These are phyloP conservation scores for Penicillium rolfsii DNA, from an alignment of 2,329 filamentous ascomycete species.

Conservation along the genomic window DNA sequence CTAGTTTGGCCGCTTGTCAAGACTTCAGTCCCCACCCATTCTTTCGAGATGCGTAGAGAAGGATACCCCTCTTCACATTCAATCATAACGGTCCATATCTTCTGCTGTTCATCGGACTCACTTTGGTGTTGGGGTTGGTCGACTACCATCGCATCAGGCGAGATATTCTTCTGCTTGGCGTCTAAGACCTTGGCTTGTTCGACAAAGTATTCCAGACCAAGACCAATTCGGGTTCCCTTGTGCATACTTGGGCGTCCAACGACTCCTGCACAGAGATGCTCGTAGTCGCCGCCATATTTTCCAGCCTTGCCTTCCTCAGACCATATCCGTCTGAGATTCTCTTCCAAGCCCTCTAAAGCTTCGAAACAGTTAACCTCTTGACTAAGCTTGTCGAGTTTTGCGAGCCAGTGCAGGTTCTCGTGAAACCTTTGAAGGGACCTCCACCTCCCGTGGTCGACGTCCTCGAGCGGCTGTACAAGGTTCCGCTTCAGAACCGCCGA, in stretches of 20 bases:
- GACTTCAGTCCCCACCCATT: slow-evolving; percentile 46
- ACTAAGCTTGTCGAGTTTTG: slow-evolving; percentile 50
- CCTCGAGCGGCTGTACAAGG: slow-evolving; percentile 38
- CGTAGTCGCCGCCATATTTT: slow-evolving; percentile 37
- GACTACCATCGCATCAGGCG: slow-evolving; percentile 39
- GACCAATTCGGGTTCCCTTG: slow-evolving; percentile 43
- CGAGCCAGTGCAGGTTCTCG: slow-evolving; percentile 49
- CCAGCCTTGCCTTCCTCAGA: slow-evolving; percentile 43
- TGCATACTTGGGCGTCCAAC: slow-evolving; percentile 50
- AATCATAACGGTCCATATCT: slow-evolving; percentile 44
- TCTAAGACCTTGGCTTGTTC: slow-evolving; percentile 41
- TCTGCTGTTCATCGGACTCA: slow-evolving; percentile 25
- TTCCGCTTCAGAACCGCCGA: slow-evolving; percentile 48
- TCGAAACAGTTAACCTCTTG: slow-evolving; percentile 52
- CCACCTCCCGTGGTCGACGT: slow-evolving; percentile 41
- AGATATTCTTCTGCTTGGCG: slow-evolving; percentile 30
- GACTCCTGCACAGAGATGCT: slow-evolving; percentile 47
- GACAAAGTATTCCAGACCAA: slow-evolving; percentile 50
- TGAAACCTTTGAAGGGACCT: slow-evolving; percentile 45
- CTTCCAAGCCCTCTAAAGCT: slow-evolving; percentile 49
- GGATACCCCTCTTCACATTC: slow-evolving; percentile 52
- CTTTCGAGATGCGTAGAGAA: slow-evolving; percentile 48
- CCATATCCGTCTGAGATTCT: slow-evolving; percentile 49
- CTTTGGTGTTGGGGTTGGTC: slow-evolving; percentile 32
- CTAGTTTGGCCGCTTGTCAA: slow-evolving; percentile 36